Percentiles rank a stretch among this genome's conserved stretches.
Evolutionary conservation across 192 early-diverging fungal species (phyloP).

Genomic region (Backusella circina): DNA sequence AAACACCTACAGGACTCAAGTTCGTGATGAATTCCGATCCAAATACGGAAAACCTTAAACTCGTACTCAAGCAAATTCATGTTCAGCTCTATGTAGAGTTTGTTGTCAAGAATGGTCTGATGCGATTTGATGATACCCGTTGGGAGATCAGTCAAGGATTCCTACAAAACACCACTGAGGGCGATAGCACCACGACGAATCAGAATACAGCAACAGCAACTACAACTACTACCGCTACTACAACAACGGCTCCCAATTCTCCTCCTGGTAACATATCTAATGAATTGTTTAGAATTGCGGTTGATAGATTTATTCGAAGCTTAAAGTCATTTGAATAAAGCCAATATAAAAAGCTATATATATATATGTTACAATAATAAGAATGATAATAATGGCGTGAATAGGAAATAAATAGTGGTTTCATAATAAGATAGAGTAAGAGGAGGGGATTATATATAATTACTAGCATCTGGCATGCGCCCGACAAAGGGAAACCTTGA

Average conservation of each 20-base stretch:
- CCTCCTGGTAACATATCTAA: slow-evolving; percentile 50
- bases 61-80: slow-evolving; percentile 79
- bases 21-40: slow-evolving; percentile 87
- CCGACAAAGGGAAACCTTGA: background rate
- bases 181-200: background rate
- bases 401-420: background rate
- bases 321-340: slow-evolving; percentile 49
- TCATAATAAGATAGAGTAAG: background rate
- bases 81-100: slow-evolving; percentile 89
- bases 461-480: background rate
- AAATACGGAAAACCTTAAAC: slow-evolving; percentile 57
- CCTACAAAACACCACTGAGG: background rate
- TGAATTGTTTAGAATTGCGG: slow-evolving; percentile 49
- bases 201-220: background rate
- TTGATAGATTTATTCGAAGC: slow-evolving; percentile 50
- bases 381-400: background rate
- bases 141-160: slow-evolving; percentile 36
- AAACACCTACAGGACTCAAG: slow-evolving; percentile 82
- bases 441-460: background rate
- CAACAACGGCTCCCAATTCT: background rate
- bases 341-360: background rate
- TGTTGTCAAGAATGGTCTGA: slow-evolving; percentile 87
- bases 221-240: background rate
- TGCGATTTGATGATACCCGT: slow-evolving; percentile 47
- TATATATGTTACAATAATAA: background rate